Conservation (phyloP, 1,139 yeast species). For the Nadsonia commutata region DNA sequence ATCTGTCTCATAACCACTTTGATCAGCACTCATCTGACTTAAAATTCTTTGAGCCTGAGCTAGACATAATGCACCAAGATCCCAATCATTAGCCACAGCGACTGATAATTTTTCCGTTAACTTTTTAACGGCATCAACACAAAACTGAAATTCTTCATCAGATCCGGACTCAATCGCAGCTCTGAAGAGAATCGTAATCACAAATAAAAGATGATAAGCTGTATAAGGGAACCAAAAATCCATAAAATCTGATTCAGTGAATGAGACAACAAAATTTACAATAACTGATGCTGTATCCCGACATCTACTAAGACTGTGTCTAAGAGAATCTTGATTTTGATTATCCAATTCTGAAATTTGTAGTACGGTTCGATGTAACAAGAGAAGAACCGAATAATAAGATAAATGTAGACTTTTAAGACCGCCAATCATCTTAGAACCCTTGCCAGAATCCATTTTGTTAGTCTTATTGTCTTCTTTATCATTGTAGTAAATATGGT, state of each 20-base stretch:
- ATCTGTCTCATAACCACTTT: background rate
- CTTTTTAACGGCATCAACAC: background rate
- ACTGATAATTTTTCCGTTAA: background rate
- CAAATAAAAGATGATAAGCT: background rate
- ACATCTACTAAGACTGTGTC: background rate
- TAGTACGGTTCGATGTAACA: background rate
- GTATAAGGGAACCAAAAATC: background rate
- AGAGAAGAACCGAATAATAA: background rate
- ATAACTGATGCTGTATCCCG: background rate
- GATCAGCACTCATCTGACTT: background rate
- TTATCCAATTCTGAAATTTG: background rate
- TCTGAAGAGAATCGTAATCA: background rate
- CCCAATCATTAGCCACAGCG: background rate
- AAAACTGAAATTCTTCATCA: background rate
- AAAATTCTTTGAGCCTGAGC: background rate
- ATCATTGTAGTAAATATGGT: background rate
- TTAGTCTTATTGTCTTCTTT: background rate
- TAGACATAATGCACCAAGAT: background rate
- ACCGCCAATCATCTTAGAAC: background rate
- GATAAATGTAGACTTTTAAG: background rate
- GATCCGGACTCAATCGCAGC: background rate
- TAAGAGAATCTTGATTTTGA: background rate
- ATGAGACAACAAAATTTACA: background rate
- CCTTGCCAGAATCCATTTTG: background rate
- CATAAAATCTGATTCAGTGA: background rate